phyloP scores from a whole-genome alignment of 1,284 basidiomycete genomes.

The Exobasidium rhododendri region DNA sequence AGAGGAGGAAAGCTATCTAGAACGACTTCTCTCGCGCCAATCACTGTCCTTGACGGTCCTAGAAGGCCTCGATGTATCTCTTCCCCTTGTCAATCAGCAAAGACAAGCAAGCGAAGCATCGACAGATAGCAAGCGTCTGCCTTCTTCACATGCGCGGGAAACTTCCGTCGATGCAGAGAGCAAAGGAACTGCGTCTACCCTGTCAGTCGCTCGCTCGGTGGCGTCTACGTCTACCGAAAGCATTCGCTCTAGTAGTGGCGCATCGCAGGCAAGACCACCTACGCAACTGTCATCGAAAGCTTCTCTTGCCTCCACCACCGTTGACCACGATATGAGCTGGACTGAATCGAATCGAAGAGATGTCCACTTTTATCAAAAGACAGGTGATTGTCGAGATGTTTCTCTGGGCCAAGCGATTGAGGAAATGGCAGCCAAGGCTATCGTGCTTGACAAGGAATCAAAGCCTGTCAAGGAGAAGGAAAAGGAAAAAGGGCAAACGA shows the following conservation, averaged over 20 bases:
- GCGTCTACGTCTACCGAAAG: background rate
- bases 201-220: background rate
- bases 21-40: background rate
- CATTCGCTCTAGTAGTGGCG: background rate
- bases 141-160: background rate
- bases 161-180: background rate
- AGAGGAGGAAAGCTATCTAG: background rate
- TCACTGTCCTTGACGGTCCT: background rate
- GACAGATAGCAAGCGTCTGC: background rate
- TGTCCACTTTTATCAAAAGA: slow-evolving; percentile 36
- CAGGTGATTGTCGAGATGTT: slow-evolving; percentile 33
- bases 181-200: background rate
- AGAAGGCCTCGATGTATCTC: background rate
- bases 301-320: background rate
- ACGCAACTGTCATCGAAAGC: background rate
- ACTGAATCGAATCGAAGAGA: slow-evolving; percentile 11
- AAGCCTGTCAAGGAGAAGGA: slow-evolving; percentile 12
- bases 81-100: background rate
- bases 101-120: background rate
- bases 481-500: background rate
- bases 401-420: slow-evolving; percentile 42
- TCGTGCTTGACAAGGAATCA: slow-evolving; percentile 7
- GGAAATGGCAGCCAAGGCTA: slow-evolving; percentile 31
- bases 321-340: background rate
- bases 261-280: background rate